A percentile compares a stretch with the other conserved stretches of the same genome.
These are phyloP conservation scores for Paramyrothecium sp. DNA, from an alignment of 2,329 filamentous ascomycete genomes.

Conservation along the genomic window DNA sequence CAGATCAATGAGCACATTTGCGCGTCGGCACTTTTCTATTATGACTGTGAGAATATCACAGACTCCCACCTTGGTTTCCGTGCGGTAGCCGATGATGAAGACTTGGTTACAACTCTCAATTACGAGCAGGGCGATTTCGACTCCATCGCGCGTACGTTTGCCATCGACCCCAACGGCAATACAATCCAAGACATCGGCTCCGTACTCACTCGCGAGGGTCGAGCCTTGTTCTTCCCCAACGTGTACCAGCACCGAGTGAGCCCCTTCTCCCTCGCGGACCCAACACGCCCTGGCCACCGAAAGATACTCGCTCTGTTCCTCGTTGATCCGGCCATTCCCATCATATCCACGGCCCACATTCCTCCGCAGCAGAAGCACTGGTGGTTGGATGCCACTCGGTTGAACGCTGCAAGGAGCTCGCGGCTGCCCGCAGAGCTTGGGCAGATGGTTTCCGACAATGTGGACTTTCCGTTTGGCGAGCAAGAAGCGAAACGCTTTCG, in stretches of 20 bases:
- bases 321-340: slow-evolving; percentile 51
- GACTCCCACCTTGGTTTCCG: slow-evolving; percentile 50
- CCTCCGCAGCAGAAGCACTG: slow-evolving; percentile 40
- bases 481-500: not conserved
- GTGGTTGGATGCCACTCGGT: slow-evolving; percentile 20
- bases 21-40: slow-evolving; percentile 62
- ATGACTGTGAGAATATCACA: slow-evolving; percentile 59
- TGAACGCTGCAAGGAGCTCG: not conserved
- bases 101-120: slow-evolving; percentile 17
- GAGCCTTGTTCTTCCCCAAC: slow-evolving; percentile 57
- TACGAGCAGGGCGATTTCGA: slow-evolving; percentile 31
- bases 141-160: slow-evolving; percentile 33
- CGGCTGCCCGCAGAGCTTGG: not conserved
- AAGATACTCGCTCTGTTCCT: slow-evolving; percentile 61
- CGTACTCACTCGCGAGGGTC: slow-evolving; percentile 43
- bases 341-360: slow-evolving; percentile 43
- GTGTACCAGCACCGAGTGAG: slow-evolving; percentile 49
- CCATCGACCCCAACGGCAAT: slow-evolving; percentile 16
- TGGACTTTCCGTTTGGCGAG: not conserved
- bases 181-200: slow-evolving; percentile 39
- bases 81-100: slow-evolving; percentile 32
- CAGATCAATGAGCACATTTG: slow-evolving; percentile 61
- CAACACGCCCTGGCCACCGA: slow-evolving; percentile 51
- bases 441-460: not conserved
- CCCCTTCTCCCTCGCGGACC: slow-evolving; percentile 51